Percentiles rank a stretch among this genome's conserved stretches.
Evolutionary conservation across 441 rosid genomes (phyloP).

Genomic region (Viola pubescens): DNA sequence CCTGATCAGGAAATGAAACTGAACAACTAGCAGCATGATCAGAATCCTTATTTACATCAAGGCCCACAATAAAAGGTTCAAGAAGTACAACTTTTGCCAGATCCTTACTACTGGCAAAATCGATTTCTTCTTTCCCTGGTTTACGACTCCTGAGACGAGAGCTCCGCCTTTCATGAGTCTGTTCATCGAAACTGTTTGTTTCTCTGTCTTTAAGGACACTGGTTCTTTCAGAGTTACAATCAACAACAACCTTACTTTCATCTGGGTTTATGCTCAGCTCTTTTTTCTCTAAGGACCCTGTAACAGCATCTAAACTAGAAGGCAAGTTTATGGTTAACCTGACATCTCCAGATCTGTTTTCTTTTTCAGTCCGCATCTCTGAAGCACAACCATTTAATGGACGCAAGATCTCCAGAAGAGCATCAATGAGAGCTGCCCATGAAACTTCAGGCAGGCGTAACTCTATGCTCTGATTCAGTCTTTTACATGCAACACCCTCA

Average conservation of each 20-base stretch:
- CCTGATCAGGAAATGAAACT: constrained; percentile 30
- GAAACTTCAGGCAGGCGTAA: constrained; percentile 59
- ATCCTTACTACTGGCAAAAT: constrained; percentile 53
- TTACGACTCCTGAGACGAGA: constrained; percentile 95
- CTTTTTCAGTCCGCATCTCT: constrained; percentile 26
- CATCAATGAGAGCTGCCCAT: constrained; percentile 60
- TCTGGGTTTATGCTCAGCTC: constrained; percentile 26
- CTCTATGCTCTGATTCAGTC: constrained; percentile 47
- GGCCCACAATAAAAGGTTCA: constrained; percentile 55
- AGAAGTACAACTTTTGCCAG: constrained; percentile 61
- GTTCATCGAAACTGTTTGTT: constrained; percentile 50
- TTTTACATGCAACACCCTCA: constrained; percentile 44
- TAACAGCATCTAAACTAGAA: constrained; percentile 33
- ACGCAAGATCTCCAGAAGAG: constrained; percentile 62
- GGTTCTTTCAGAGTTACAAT: constrained; percentile 42
- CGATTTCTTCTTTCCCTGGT: constrained; percentile 86
- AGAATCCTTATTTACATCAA: constrained; percentile 29
- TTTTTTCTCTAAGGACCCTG: constrained; percentile 38
- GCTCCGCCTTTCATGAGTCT: constrained; percentile 94
- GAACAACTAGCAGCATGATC: constrained; percentile 30
- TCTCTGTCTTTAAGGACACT: constrained; percentile 45
- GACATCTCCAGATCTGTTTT: constrained; percentile 64
- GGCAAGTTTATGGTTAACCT: constrained; percentile 47
- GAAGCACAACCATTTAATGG: constrained; percentile 36
- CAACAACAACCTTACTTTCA: constrained; percentile 38